These are phyloP conservation scores for Avena atlantica DNA, from an alignment of 176 grass and related monocot species.

Conservation along the genomic window DNA sequence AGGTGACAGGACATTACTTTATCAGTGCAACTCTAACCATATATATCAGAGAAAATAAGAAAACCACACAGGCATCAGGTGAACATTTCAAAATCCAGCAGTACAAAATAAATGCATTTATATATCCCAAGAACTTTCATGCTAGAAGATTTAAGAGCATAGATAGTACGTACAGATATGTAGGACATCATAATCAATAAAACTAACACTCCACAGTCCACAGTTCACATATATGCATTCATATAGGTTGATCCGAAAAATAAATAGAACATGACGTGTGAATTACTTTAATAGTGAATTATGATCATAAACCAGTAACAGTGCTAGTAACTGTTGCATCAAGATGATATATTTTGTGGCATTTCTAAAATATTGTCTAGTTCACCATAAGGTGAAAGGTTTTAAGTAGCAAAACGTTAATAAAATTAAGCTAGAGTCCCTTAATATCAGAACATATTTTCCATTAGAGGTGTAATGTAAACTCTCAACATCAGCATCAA, in stretches of 20 bases:
- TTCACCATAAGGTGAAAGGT: background rate
- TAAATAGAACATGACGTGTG: background rate
- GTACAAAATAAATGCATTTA: background rate
- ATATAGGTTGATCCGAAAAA: background rate
- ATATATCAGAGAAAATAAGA: slow-evolving; percentile 21
- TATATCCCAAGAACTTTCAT: slow-evolving; percentile 2
- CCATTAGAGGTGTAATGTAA: background rate
- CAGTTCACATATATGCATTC: slow-evolving; percentile 2
- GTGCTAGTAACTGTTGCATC: background rate
- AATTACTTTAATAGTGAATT: background rate
- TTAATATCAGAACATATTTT: background rate
- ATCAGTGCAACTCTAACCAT: slow-evolving; percentile 12
- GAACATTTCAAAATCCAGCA: slow-evolving; percentile 24
- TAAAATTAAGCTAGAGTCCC: slow-evolving; percentile 21
- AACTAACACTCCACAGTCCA: background rate
- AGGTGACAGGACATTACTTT: slow-evolving; percentile 20
- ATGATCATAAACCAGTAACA: background rate
- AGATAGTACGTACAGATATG: slow-evolving; percentile 4
- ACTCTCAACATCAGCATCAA: slow-evolving; percentile 17
- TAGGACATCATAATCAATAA: background rate
- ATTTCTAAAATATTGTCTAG: background rate
- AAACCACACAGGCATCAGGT: background rate
- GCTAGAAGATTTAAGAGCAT: background rate
- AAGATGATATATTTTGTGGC: background rate
- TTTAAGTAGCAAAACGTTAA: background rate